Evolutionary conservation across 345 rosid species (phyloP), one percentile per base, ranked within the genome.

Genomic region (Populus simonii): DNA sequence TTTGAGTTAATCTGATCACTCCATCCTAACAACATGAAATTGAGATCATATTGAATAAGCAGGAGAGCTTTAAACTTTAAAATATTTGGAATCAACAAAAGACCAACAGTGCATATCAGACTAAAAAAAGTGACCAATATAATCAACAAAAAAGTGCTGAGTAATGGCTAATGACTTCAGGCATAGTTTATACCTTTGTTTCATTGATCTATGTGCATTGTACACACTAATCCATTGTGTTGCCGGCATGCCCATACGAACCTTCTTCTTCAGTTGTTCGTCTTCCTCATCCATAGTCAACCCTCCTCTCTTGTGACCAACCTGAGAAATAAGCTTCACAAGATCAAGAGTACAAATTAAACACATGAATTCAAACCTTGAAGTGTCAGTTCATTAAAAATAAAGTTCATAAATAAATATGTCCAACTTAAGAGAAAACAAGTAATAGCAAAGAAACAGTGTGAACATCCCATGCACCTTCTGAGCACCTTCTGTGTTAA

Each of bases 401-500:
- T 22, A 22, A 33, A 41, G 4, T 43, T 22, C 70, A 74, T 17
- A 3, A 39, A 39, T 39, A 39, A 39, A 29, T 43, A 59, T 49
- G 13, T 29, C 35, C 35, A 70, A 31, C 6, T 33, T 41, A 45
- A 55, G 7, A 65, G 16, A 3, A 25, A 41, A 38, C 49, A 70
- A 68, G 61, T 49, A 59, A 47, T 35, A 55, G 16, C 20, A 45
- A 23, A 69, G 49, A 43, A 57, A 27, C 70, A 82, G 62, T 8
- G 43, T 39, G 68, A 15, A 63, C 71, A 71, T 27, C n/a, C 33
- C 55, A 76, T 67, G 78, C 35, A 95, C 99, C 98, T 95, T 93
- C 66, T 89, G 86, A 78, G 99, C 99, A 82, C 97, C 99, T 70
- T 96, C 97, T n/a, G 91, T 96, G 89, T 93, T 88, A 77, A 96